These are phyloP conservation scores for Toxicodendron radicans DNA, from an alignment of 345 rosid species.

Conservation along the genomic window DNA sequence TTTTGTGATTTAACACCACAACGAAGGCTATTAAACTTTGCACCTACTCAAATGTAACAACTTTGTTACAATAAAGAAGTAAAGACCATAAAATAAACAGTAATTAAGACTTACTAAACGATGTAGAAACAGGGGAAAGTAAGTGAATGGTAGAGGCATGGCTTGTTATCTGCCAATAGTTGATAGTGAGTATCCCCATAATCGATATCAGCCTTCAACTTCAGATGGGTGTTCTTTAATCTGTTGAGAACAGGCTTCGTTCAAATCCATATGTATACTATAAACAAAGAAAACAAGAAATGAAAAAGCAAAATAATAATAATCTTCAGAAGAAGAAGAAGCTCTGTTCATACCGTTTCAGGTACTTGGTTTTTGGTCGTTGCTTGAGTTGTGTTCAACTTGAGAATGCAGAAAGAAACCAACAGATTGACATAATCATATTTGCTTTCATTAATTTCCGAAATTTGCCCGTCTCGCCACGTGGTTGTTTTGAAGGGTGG, in stretches of 20 bases:
- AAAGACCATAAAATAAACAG: background rate
- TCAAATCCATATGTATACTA: background rate
- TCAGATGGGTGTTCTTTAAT: constrained; percentile 8
- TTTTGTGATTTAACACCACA: constrained; percentile 13
- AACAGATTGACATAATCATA: background rate
- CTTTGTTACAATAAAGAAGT: background rate
- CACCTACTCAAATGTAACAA: constrained; percentile 19
- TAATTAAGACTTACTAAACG: constrained; percentile 28
- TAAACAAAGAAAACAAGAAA: background rate
- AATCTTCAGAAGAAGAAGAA: no score
- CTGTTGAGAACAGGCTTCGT: constrained; percentile 7
- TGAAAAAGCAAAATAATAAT: background rate
- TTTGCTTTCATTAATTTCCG: background rate
- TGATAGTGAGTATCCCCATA: constrained; percentile 29
- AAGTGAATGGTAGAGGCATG: background rate
- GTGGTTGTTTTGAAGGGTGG: background rate
- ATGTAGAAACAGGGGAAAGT: constrained; percentile 22
- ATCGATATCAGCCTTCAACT: constrained; percentile 10
- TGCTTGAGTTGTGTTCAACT: no score
- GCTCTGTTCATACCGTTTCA: no score
- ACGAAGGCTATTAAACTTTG: constrained; percentile 20
- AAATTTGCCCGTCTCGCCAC: background rate
- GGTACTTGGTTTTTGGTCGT: no score
- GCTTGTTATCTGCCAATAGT: background rate
- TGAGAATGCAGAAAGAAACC: background rate